phyloP scores from a whole-genome alignment of 2,329 filamentous ascomycete genomes.

The Fusarium succisae region DNA sequence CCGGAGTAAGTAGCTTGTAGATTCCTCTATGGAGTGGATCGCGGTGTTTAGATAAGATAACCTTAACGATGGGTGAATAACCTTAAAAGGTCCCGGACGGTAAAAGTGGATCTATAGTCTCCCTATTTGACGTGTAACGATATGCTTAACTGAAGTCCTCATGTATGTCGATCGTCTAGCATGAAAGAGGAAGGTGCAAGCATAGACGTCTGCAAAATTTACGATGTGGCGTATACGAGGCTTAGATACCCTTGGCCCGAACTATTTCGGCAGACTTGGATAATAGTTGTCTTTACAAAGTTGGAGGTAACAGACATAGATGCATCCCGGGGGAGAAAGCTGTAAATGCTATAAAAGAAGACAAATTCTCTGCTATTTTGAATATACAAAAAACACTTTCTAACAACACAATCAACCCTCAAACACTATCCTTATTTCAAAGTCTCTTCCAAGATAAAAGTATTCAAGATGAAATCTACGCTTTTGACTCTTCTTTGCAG shows the following conservation, averaged over 20 bases:
- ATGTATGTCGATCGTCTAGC: neutral
- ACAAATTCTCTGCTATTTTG: too few relatives aligned
- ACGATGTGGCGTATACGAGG: too few relatives aligned
- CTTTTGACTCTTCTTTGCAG: neutral
- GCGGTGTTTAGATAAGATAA: neutral
- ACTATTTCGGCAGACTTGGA: too few relatives aligned
- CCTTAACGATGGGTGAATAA: neutral
- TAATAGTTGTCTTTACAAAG: too few relatives aligned
- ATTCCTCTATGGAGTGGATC: neutral
- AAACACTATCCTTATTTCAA: neutral
- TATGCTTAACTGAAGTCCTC: neutral
- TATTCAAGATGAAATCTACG: neutral
- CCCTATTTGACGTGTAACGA: neutral
- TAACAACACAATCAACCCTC: neutral
- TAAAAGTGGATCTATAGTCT: neutral
- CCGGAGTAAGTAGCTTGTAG: neutral
- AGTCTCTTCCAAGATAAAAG: neutral
- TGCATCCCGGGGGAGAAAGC: rapidly evolving
- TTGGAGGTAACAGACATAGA: neutral
- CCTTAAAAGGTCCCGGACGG: neutral
- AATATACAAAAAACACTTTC: neutral
- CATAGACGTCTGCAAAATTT: too few relatives aligned
- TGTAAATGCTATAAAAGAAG: neutral
- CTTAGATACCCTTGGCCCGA: too few relatives aligned
- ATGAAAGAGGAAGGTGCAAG: neutral